Evolutionary conservation across 1,139 yeast genomes (phyloP).

Genomic region (Geotrichum klebahnii): DNA sequence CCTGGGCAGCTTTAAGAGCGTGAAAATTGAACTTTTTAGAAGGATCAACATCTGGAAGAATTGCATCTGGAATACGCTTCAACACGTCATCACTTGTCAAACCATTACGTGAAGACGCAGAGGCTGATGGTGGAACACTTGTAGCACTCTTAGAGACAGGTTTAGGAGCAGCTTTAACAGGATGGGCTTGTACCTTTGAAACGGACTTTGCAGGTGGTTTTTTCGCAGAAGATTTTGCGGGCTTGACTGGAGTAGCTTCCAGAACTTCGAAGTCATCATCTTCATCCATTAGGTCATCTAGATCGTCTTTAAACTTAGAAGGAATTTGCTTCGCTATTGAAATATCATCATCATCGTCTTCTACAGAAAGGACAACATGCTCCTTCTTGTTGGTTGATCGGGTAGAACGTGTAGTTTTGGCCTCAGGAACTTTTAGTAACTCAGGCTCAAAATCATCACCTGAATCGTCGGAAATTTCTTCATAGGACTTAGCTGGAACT

Average conservation of each 20-base stretch:
- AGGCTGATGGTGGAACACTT: background rate
- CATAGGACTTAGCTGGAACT: background rate
- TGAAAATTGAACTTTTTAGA: slow-evolving; percentile 54
- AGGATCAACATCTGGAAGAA: slow-evolving; percentile 54
- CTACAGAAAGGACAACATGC: slow-evolving; percentile 3
- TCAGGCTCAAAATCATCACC: slow-evolving; percentile 1
- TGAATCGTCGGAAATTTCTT: background rate
- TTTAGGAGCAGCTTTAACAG: slow-evolving; percentile 21
- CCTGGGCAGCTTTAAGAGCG: slow-evolving; percentile 36
- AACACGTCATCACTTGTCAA: slow-evolving; percentile 53
- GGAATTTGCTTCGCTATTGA: background rate
- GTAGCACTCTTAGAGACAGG: slow-evolving; percentile 23
- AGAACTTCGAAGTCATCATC: slow-evolving; percentile 22
- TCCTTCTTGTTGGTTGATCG: background rate
- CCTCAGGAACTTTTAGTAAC: background rate
- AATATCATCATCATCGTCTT: slow-evolving; percentile 3
- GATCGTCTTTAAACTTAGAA: background rate
- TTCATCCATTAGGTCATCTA: slow-evolving; percentile 16
- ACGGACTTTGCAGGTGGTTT: slow-evolving; percentile 7
- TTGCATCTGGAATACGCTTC: slow-evolving; percentile 63
- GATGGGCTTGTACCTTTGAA: slow-evolving; percentile 9
- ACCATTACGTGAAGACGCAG: slow-evolving; percentile 9
- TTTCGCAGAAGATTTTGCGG: slow-evolving; percentile 22
- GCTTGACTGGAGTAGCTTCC: slow-evolving; percentile 22
- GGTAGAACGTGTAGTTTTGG: background rate